Conservation (phyloP, 495 filamentous ascomycete genomes). For the Penicillium cataractarum region DNA sequence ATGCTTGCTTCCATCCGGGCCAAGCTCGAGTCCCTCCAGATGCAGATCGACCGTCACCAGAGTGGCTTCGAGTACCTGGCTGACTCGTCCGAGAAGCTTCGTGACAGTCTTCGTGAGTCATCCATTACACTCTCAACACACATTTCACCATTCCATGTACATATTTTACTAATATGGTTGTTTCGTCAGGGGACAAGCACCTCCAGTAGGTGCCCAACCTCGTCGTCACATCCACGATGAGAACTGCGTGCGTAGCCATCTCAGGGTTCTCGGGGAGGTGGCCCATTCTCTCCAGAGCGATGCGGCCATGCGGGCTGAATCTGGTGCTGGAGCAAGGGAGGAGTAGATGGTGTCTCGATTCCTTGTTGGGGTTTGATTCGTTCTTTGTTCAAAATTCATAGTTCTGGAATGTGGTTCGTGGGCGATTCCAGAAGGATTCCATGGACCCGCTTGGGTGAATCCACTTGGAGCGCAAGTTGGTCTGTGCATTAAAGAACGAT, state of each 20-base stretch:
- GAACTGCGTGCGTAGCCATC: not conserved
- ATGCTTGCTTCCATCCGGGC: not conserved
- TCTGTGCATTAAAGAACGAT: not conserved
- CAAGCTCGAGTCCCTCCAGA: slow-evolving; percentile 4
- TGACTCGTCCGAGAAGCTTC: not conserved
- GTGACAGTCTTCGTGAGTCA: not conserved
- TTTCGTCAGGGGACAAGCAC: not conserved
- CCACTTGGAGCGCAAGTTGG: not conserved
- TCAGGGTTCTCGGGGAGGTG: no score
- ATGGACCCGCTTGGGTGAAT: not conserved
- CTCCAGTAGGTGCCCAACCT: not conserved
- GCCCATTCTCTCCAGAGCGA: no score
- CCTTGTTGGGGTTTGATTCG: no score
- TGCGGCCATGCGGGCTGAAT: no score
- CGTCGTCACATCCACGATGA: not conserved
- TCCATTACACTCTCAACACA: not conserved
- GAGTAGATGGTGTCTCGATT: no score
- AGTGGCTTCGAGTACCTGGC: not conserved
- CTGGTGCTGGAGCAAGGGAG: no score
- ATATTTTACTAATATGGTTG: not conserved
- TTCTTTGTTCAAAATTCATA: no score
- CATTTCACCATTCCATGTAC: not conserved
- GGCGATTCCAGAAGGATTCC: not conserved
- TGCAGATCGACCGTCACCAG: not conserved
- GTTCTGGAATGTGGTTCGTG: no score